Evolutionary conservation across 352 stramenopile genomes (phyloP), one percentile per base, ranked within the genome.

Genomic region (Pythium vanterpoolii): DNA sequence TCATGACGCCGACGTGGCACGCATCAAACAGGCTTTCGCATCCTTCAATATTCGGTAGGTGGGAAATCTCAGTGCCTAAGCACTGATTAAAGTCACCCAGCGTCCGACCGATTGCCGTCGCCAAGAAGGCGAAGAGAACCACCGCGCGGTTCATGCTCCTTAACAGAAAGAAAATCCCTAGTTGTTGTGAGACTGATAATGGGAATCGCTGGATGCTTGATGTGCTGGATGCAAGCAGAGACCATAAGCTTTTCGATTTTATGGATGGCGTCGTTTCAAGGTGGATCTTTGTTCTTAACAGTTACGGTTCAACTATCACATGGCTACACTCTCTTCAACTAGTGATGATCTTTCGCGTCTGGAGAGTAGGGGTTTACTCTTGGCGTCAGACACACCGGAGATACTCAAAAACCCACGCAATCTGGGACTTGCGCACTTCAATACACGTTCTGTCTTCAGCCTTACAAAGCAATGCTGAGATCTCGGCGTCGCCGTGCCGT

Each of bases 21-120:
- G 71, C 76, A 9, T 67, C 69, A 49, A 80, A 87, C 27, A 90
- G 69, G 50, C 66, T 42, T 27, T 44, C 46, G 27, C 80, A 90
- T 16, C 34, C 54, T 0, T 68, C 60, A 14, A 70, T 64, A 5
- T 49, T 62, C 21, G 71, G 61, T 38, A 88, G 38, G 26, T 57
- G 51, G 13, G 48, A 62, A 40, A 86, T 82, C 55, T 87, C 69
- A 24, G 83, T 45, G 3, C 80, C 80, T 10, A 88, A 62, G 48
- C 80, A 90, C 30, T 80, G 60, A 40, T 77, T 87, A 23, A 87
- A 76, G 27, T 68, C 61, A 13, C 38, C 61, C 4, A 38, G 18
- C 13, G 18, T 27, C 24, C 31, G 28, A 24, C 27, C 16, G 10
- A 55, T 23, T 7, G 30, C 49, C 40, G 40, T 30, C 43, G 39